Conservation (phyloP, 306 rosid genomes). For the Malus sieversii region DNA sequence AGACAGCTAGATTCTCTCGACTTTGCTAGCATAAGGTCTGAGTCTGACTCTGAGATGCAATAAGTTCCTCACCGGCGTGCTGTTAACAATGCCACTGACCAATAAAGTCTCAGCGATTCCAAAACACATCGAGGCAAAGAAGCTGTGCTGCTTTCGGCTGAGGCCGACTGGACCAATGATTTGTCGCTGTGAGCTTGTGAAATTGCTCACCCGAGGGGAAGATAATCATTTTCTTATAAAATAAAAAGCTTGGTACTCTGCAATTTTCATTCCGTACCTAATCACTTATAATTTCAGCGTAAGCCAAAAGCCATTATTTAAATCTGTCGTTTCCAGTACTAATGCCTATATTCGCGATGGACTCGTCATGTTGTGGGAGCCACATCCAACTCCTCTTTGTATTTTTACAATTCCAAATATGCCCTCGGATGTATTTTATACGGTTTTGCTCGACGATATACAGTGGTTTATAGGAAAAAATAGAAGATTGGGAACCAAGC, state of each 20-base stretch:
- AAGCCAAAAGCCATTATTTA: conserved; percentile 6
- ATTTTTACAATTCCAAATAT: not conserved
- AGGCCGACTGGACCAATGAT: not conserved
- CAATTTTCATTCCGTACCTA: conserved; percentile 18
- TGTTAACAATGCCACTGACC: not conserved
- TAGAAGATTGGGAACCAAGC: not conserved
- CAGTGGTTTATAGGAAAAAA: not conserved
- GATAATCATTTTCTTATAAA: not conserved
- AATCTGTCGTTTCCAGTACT: not conserved
- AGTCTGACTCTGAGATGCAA: not conserved
- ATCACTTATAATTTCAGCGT: conserved; percentile 6
- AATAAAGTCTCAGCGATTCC: not conserved
- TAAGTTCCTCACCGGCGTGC: not conserved
- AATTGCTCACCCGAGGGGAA: not conserved
- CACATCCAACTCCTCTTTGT: not conserved
- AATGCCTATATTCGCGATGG: conserved; percentile 17
- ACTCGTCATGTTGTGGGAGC: conserved; percentile 18
- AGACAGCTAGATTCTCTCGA: conserved; percentile 6
- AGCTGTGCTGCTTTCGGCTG: not conserved
- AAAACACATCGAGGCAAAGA: not conserved
- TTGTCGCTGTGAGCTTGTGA: not conserved
- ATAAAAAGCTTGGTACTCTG: not conserved
- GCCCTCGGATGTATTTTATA: not conserved
- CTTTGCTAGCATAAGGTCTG: not conserved
- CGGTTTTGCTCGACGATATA: not conserved